Base-by-base conservation (phyloP, 768 basidiomycete genomes). In the Auriscalpium orientale region DNA sequence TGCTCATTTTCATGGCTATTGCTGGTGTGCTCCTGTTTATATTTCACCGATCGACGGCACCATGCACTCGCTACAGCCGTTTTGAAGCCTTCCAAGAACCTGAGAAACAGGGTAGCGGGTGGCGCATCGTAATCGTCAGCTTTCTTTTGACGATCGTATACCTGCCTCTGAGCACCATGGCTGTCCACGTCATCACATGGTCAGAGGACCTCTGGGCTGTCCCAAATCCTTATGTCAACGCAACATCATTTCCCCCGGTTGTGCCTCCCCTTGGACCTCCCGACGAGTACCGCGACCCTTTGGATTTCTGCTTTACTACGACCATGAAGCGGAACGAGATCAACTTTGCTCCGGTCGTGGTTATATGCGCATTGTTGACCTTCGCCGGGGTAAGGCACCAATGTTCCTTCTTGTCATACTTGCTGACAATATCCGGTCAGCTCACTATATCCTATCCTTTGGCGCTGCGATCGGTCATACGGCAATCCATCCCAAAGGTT, bases 251-350 rank as follows among this genome's bases (percentile, higher is more conserved):
- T 22, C 78, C 81, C 2, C 82, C 84, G 1, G 58, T 65, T 1
- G 61, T 83, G 0, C 65, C 75, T 1, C 77, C 81, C 2, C 67
- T 87, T 15, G 86, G 86, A 0, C 79, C 84, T 11, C 20, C 79
- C 0, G 73, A 72, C 53, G 74, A 81, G 62, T 87, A 72, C 65
- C 79, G 81, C 44, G 79, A 80, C 57, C 77, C 86, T 3, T 63
- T 85, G 50, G 84, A 89, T 66, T 88, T 88, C 60, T 90, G 87
- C 67, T 91, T 80, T 72, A 88, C 85, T 4, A 90, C 89, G 0
- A 89, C 87, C 1, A 86, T 89, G 85, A 76, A 78, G 54, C 74
- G 76, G 40, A 81, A 85, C 57, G 75, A 84, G 65, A 70, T 88
- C 57, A 91, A 90, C 65, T 84, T 76, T 60, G 87, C 87, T 0